These are phyloP conservation scores for Colletotrichum magnum DNA, from an alignment of 2,329 filamentous ascomycete species.

Conservation along the genomic window DNA sequence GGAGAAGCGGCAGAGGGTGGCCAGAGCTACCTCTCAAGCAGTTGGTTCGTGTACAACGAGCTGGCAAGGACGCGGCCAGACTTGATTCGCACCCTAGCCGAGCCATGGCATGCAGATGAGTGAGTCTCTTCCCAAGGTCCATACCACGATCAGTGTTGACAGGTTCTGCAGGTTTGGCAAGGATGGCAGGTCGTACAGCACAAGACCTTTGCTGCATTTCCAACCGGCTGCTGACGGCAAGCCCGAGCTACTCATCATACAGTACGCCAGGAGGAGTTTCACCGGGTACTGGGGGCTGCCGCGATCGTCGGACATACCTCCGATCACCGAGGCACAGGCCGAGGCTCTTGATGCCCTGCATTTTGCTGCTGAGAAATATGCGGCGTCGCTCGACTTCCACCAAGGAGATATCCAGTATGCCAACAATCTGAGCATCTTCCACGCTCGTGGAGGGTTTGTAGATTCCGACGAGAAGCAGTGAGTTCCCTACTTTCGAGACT, in stretches of 20 bases:
- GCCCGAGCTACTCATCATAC: constrained; percentile 70
- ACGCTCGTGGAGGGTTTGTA: constrained; percentile 64
- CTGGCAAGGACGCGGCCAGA: constrained; percentile 71
- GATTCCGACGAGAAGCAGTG: constrained; percentile 60
- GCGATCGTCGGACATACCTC: constrained; percentile 67
- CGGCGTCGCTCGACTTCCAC: constrained; percentile 60
- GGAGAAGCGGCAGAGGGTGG: constrained; percentile 67
- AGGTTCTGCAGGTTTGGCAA: constrained; percentile 63
- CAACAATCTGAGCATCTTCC: constrained; percentile 69
- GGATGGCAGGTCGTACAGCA: constrained; percentile 58
- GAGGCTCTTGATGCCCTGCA: constrained; percentile 67
- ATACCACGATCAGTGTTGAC: background rate
- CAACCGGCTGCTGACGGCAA: constrained; percentile 60
- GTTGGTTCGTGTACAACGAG: constrained; percentile 74
- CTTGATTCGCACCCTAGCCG: constrained; percentile 68
- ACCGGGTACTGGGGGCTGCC: constrained; percentile 70
- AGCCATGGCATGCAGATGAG: constrained; percentile 64
- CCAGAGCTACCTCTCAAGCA: constrained; percentile 70
- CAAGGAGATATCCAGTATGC: constrained; percentile 68
- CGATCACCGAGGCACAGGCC: constrained; percentile 67
- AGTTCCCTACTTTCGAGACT: constrained; percentile 42
- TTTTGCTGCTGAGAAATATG: constrained; percentile 62
- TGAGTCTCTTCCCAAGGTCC: constrained; percentile 42
- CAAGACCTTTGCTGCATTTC: constrained; percentile 69
- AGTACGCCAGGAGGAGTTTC: constrained; percentile 72